Percentiles rank a stretch among this genome's conserved stretches.
These are phyloP conservation scores for Lipomyces yamanashiensis DNA, from an alignment of 805 yeast species.

Conservation along the genomic window DNA sequence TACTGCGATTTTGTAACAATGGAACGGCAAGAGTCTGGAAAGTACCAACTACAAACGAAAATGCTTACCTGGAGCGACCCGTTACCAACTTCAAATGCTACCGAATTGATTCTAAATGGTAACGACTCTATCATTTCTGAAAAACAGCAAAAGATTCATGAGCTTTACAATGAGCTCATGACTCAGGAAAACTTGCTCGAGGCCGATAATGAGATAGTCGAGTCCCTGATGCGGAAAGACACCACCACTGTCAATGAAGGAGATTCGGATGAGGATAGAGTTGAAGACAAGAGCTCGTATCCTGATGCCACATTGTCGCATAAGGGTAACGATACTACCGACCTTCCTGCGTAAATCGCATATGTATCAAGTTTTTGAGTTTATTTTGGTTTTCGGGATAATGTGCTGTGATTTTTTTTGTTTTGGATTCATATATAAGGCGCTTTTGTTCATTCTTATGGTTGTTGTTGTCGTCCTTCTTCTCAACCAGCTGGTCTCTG, in stretches of 20 bases:
- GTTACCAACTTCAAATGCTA: background rate
- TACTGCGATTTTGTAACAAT: conserved; percentile 83
- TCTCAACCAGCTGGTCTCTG: no score
- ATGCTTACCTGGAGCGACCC: conserved; percentile 73
- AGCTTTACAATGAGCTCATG: conserved; percentile 1
- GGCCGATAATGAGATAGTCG: background rate
- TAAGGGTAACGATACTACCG: background rate
- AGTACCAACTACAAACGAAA: conserved; percentile 63
- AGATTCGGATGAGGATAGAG: conserved; percentile 17
- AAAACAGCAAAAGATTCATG: conserved; percentile 14
- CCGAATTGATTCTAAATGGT: background rate
- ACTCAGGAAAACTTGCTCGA: conserved; percentile 3
- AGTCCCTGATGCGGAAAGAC: background rate
- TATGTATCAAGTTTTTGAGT: background rate
- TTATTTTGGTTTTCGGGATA: background rate
- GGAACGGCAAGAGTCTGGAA: conserved; percentile 59
- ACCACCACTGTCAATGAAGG: conserved; percentile 15
- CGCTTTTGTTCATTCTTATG: no score
- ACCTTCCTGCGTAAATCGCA: background rate
- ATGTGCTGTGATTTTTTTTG: no score
- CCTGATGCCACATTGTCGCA: conserved; percentile 1
- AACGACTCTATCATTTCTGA: background rate
- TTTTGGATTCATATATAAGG: no score
- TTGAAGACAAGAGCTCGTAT: conserved; percentile 1
- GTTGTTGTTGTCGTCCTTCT: no score